Percentiles rank a stretch among this genome's conserved stretches.
These are phyloP conservation scores for Coniochaeta ligniaria DNA, from an alignment of 2,329 filamentous ascomycete species.

Conservation along the genomic window DNA sequence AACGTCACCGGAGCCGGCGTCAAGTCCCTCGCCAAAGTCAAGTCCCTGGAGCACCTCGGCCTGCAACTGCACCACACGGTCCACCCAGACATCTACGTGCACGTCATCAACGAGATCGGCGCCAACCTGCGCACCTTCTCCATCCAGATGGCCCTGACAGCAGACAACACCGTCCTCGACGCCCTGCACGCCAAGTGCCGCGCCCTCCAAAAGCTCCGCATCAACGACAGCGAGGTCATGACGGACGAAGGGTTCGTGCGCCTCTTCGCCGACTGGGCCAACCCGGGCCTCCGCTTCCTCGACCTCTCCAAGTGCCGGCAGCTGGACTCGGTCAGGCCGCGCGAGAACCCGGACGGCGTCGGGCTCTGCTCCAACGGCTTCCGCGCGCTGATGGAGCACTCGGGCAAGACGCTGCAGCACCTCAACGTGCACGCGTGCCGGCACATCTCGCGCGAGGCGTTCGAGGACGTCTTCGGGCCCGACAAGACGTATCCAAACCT, in stretches of 20 bases:
- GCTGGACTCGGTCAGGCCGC: constrained; percentile 63
- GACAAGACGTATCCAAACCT: constrained; percentile 60
- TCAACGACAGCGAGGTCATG: constrained; percentile 68
- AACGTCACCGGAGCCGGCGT: constrained; percentile 62
- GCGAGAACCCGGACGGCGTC: constrained; percentile 55
- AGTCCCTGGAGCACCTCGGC: constrained; percentile 65
- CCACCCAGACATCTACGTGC: constrained; percentile 48
- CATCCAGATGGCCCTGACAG: constrained; percentile 58
- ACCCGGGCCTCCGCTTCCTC: constrained; percentile 60
- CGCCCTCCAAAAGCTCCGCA: constrained; percentile 66
- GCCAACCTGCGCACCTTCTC: constrained; percentile 68
- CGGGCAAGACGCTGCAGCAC: constrained; percentile 54
- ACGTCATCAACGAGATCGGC: constrained; percentile 58
- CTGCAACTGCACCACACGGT: constrained; percentile 58
- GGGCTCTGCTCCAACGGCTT: constrained; percentile 75
- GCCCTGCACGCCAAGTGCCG: constrained; percentile 65
- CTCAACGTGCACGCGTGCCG: constrained; percentile 81
- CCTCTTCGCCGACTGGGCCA: constrained; percentile 72
- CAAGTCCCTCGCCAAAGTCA: constrained; percentile 53
- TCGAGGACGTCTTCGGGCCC: constrained; percentile 64
- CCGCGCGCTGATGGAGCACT: constrained; percentile 76
- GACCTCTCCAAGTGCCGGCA: constrained; percentile 75
- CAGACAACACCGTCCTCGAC: constrained; percentile 63
- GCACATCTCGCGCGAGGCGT: constrained; percentile 66
- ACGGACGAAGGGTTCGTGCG: constrained; percentile 66